phyloP scores from a whole-genome alignment of 495 filamentous ascomycete species.

The Rostrohypoxylon terebratum region DNA sequence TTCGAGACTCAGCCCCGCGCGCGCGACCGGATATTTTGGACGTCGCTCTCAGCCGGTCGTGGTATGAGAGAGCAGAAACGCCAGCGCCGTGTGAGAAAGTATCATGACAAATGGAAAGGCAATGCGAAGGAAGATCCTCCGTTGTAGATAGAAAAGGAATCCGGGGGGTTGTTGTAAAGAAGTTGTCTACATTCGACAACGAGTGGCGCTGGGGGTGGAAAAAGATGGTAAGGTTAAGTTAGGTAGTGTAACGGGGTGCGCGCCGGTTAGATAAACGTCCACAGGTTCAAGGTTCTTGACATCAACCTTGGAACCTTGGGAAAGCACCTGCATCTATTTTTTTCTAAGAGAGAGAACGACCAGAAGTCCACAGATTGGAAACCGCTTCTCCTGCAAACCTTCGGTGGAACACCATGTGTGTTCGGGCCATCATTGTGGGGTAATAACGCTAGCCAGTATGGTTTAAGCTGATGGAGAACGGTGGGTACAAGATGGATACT shows the following conservation, averaged over 20 bases:
- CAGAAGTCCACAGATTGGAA: constrained; percentile 38
- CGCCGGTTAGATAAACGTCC: constrained; percentile 46
- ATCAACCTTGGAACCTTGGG: constrained; percentile 16
- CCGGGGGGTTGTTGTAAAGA: constrained; percentile 5
- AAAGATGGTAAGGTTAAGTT: constrained; percentile 23
- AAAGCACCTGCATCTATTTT: constrained; percentile 4
- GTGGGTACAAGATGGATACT: neutral
- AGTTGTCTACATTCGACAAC: constrained; percentile 31
- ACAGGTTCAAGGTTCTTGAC: constrained; percentile 19
- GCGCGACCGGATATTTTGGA: constrained; percentile 45
- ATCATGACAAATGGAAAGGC: constrained; percentile 44
- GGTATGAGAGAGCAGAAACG: constrained; percentile 44
- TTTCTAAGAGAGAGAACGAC: constrained; percentile 2
- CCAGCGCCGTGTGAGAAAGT: constrained; percentile 34
- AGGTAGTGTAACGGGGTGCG: constrained; percentile 43
- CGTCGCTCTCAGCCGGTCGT: constrained; percentile 46
- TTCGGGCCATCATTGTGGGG: constrained; percentile 46
- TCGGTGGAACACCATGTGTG: constrained; percentile 33
- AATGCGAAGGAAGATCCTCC: constrained; percentile 17
- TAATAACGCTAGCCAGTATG: constrained; percentile 41
- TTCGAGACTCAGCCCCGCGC: constrained; percentile 38
- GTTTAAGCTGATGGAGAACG: constrained; percentile 39
- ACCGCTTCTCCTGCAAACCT: constrained; percentile 32
- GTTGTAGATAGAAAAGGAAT: constrained; percentile 9
- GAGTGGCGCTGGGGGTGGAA: constrained; percentile 14